Percentiles rank a stretch among this genome's conserved stretches.
Evolutionary conservation across 305 asterid genomes (phyloP).

Genomic region (Fraxinus sp.): DNA sequence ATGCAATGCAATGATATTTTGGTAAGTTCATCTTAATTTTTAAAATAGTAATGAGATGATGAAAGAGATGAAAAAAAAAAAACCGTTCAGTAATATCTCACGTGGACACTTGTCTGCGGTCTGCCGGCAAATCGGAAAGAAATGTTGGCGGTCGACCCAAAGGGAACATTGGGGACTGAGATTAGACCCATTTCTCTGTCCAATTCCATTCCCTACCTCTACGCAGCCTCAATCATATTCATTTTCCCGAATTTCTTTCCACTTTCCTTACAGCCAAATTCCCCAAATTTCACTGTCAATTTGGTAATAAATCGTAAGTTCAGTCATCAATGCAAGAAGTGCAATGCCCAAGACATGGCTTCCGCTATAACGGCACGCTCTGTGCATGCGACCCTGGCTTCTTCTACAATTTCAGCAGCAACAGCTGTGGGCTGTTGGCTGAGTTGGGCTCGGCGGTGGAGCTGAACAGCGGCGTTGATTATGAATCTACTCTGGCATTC

Average conservation of each 20-base stretch:
- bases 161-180: not conserved
- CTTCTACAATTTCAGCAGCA: conserved; percentile 36
- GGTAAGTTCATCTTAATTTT: too few species aligned
- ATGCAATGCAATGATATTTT: too few species aligned
- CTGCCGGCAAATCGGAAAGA: not conserved
- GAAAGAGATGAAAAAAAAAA: not conserved
- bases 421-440: conserved; percentile 52
- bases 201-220: not conserved
- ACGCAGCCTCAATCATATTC: not conserved
- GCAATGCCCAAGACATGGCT: conserved; percentile 65
- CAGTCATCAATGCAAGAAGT: conserved; percentile 20
- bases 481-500: conserved; percentile 46
- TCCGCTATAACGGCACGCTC: conserved; percentile 50
- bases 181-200: not conserved
- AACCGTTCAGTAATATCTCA: not conserved
- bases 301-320: not conserved
- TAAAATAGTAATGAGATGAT: not conserved
- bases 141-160: not conserved
- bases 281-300: not conserved
- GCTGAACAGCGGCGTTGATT: conserved; percentile 65
- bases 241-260: not conserved
- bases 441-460: conserved; percentile 32
- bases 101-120: not conserved
- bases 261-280: not conserved
- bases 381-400: conserved; percentile 88